Evolutionary conservation across 306 rosid species (phyloP).

Genomic region (Malus fusca): DNA sequence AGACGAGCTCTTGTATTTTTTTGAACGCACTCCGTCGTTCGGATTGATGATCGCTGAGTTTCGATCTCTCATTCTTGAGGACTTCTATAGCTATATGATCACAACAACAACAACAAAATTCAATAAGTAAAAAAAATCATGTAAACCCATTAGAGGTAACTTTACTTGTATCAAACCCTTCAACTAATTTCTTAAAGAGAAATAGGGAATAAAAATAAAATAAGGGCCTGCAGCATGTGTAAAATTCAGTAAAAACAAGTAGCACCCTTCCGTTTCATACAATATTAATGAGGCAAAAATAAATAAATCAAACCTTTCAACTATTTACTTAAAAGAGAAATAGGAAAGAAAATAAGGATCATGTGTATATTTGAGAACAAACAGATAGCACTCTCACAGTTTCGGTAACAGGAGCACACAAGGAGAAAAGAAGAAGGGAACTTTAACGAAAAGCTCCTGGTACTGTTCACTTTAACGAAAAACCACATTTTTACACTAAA

Average conservation of each 20-base stretch:
- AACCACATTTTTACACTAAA: too few species aligned
- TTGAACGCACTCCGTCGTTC: not conserved
- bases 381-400: too few species aligned
- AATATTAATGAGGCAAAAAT: too few species aligned
- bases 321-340: too few species aligned
- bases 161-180: not conserved
- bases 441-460: too few species aligned
- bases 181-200: not conserved
- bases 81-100: not conserved
- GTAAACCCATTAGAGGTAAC: not conserved
- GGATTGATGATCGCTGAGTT: not conserved
- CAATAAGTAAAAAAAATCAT: not conserved
- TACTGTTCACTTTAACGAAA: too few species aligned
- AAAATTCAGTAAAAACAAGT: too few species aligned
- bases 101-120: not conserved
- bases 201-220: not conserved
- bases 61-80: not conserved
- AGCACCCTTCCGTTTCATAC: too few species aligned
- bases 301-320: not conserved
- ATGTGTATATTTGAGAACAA: too few species aligned
- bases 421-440: too few species aligned
- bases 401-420: too few species aligned
- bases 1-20: not conserved
- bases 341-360: not conserved
- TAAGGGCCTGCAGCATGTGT: too few species aligned